Base-by-base conservation (phyloP, 2,329 filamentous ascomycete genomes). In the Pseudopyrenochaeta lycopersici region DNA sequence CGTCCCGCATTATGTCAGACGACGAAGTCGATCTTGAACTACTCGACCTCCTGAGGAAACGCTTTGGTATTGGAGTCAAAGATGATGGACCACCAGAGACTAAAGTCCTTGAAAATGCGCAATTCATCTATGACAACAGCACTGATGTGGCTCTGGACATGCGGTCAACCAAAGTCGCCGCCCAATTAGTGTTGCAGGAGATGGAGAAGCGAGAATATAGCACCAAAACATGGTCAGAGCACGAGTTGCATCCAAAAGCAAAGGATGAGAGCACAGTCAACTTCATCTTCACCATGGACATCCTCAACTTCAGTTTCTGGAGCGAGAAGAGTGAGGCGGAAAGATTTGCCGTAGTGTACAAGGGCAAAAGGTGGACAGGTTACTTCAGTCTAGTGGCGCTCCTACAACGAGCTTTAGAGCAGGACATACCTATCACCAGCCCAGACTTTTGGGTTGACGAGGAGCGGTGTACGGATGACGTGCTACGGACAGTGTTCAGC, bases 231-330 rank as follows among this genome's bases (percentile, higher is more conserved):
- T 99, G 95, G 95, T 86, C 90, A 12, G 84, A 90, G 67, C 92
- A 98, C 75, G 90, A 95, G 72, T 81, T 99, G 33, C 95, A 99
- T 68, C 95, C 95, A 1, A 90, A 93, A 73, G 68, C 85, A 36
- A 92, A 92, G 70, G 88, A 96, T 70, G 90, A 91, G 68, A 83
- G 77, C 45, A 93, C 92, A 0, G 86, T 96, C 18, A 89, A 91
- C 59, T 98, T 99, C 73, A 94, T 99, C 67, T 98, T 99, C 74
- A 92, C 91, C 17, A 96, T 99, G 92, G 95, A 99, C 73, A 76
- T 99, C 23, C 80, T 99, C 45, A 99, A 99, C 73, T 99, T 98
- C 72, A 96, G 89, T 18, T 99, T 99, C 75, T 99, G 95, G 95
- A 96, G 91, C 12, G 88, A 91, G 46, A 77, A 82, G 54, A 68